Conservation (phyloP, 345 rosid genomes). For the Fremontodendron californicum region DNA sequence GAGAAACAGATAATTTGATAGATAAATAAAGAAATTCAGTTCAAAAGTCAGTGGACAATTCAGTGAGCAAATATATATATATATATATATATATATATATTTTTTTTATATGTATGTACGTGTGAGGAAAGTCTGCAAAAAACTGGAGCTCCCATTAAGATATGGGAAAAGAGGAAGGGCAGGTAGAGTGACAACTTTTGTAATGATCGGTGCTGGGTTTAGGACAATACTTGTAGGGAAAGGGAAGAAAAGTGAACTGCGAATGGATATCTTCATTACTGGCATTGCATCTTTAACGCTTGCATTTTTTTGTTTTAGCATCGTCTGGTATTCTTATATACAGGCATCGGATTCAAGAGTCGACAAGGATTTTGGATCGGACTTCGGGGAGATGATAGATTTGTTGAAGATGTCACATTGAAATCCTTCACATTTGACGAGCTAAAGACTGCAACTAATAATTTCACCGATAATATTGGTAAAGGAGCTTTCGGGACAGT, state of each 20-base stretch:
- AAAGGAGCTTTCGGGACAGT: slow-evolving; percentile 24
- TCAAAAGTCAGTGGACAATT: no score
- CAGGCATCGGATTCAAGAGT: no score
- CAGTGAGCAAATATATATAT: no score
- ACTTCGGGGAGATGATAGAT: not conserved
- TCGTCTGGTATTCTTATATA: not conserved
- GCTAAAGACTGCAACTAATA: slow-evolving; percentile 1
- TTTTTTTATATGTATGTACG: no score
- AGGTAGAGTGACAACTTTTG: not conserved
- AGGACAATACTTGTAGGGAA: not conserved
- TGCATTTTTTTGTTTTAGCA: not conserved
- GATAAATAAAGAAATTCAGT: no score
- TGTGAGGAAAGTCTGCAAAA: not conserved
- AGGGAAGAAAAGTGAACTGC: not conserved
- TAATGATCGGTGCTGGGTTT: not conserved
- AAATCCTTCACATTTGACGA: not conserved
- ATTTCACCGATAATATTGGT: not conserved
- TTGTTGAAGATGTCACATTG: not conserved
- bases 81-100: no score
- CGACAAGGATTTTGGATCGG: not conserved
- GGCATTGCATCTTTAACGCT: not conserved
- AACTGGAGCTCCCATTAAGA: not conserved
- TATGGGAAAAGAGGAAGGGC: not conserved
- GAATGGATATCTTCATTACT: not conserved
- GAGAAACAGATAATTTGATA: no score